Evolutionary conservation across 2,329 filamentous ascomycete species (phyloP).

Genomic region (Claviceps sp.): DNA sequence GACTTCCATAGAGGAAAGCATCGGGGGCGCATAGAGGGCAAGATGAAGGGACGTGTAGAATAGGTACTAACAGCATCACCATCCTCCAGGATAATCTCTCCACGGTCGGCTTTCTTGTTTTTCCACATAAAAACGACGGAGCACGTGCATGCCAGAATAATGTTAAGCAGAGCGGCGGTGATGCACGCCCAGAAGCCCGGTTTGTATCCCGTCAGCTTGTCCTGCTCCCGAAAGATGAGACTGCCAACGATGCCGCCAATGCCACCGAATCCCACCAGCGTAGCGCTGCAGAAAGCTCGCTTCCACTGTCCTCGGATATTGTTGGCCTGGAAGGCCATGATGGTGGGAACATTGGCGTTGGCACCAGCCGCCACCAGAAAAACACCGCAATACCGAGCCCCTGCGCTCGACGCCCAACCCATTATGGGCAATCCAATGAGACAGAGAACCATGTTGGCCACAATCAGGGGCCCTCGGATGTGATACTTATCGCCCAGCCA

Average conservation of each 20-base stretch:
- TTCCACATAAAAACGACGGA: constrained; percentile 27
- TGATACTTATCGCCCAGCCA: constrained; percentile 55
- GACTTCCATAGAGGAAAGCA: neutral
- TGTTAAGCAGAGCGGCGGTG: constrained; percentile 30
- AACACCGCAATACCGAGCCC: constrained; percentile 57
- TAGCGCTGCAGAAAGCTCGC: constrained; percentile 64
- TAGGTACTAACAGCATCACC: constrained; percentile 27
- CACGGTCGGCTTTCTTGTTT: constrained; percentile 38
- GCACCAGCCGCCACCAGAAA: constrained; percentile 65
- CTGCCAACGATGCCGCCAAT: constrained; percentile 66
- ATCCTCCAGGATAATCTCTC: constrained; percentile 36
- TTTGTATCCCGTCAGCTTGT: constrained; percentile 35
- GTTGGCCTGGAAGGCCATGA: constrained; percentile 73
- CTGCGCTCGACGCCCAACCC: constrained; percentile 45
- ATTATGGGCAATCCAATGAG: constrained; percentile 60
- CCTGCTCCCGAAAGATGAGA: constrained; percentile 53
- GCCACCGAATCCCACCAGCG: constrained; percentile 62
- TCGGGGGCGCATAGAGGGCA: neutral
- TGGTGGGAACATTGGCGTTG: constrained; percentile 62
- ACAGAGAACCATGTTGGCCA: constrained; percentile 51
- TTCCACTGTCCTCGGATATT: constrained; percentile 87
- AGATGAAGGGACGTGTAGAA: too few species aligned
- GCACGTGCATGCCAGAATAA: constrained; percentile 30
- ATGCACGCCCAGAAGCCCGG: constrained; percentile 44
- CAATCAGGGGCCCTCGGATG: constrained; percentile 51